Evolutionary conservation across 2,329 filamentous ascomycete species (phyloP), one percentile per base, ranked within the genome.

Genomic region (Hymenoscyphus albidus): DNA sequence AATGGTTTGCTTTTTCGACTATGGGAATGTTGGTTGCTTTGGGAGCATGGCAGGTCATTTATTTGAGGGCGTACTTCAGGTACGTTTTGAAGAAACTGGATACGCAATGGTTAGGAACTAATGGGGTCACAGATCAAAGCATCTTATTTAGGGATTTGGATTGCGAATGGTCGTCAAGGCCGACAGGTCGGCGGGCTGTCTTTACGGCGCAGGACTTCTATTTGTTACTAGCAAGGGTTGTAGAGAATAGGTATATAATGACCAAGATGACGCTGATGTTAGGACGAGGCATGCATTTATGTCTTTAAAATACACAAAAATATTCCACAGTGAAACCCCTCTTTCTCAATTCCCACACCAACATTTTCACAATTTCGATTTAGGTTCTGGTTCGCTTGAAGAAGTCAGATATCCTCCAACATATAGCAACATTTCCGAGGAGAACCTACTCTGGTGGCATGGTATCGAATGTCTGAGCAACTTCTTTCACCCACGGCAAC

Each of bases 1-100:
- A 98, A 83, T 98, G 92, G 93, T 99, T 99, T 79, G 94, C 94
- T 59, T 88, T 97, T 77, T 87, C 88, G 70, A 98, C 94, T 35
- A 98, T 97, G 81, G 90, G 92, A 68, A 89, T 97, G 83, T 81
- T 99, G 72, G 83, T 97, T 70, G 91, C 86, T 40, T 82, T 99
- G 72, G 96, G 95, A 78, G 93, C 82, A 54, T 99, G 95, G 95
- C 95, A 99, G 87, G 91, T 99, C 75, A 88, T 99, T 76, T 99
- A 99, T 80, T 83, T 99, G 79, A 86, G 95, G 77, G 93, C 94
- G 69, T 99, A 99, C 84, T 99, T 99, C 84, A 88, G 93, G 84
- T 91, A 77, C 74, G 78, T 77, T 61, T 56, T 64, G 40, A 14
- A 27, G 32, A 51, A 16, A 5, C 12, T 35, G 27, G 14, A 18